phyloP scores from a whole-genome alignment of 2,329 filamentous ascomycete genomes.

The Exophiala dermatitidis region DNA sequence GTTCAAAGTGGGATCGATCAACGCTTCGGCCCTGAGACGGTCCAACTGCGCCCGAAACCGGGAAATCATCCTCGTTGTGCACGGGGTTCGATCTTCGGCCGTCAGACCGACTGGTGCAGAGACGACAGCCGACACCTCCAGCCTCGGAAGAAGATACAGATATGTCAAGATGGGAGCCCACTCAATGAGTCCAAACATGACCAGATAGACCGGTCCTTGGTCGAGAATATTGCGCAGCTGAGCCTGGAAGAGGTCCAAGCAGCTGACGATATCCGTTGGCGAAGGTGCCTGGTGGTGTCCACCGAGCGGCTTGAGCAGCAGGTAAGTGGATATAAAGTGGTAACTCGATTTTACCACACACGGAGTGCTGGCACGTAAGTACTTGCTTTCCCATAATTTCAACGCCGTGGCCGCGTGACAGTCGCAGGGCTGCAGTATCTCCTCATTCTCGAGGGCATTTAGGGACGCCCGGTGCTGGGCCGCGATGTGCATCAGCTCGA shows the following conservation, averaged over 20 bases:
- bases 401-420: not conserved
- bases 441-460: not conserved
- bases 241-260: conserved; percentile 3
- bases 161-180: conserved; percentile 17
- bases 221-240: conserved; percentile 9
- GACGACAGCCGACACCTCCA: not conserved
- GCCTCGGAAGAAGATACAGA: conserved; percentile 14
- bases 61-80: conserved; percentile 2
- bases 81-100: not conserved
- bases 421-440: not conserved
- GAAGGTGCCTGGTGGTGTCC: not conserved
- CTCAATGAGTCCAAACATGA: conserved; percentile 9
- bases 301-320: conserved; percentile 5
- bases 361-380: not conserved
- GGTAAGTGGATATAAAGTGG: conserved; percentile 11
- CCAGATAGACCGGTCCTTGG: conserved; percentile 4
- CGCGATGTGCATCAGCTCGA: conserved; percentile 10
- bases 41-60: conserved; percentile 3
- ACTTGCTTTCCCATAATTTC: not conserved
- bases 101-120: not conserved
- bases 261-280: not conserved
- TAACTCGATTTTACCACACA: conserved; percentile 4
- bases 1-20: not conserved
- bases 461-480: not conserved
- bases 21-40: not conserved